A percentile compares a stretch with the other conserved stretches of the same genome.
phyloP scores from a whole-genome alignment of 176 grass and related monocot species.

The Aegilops sharonensis region DNA sequence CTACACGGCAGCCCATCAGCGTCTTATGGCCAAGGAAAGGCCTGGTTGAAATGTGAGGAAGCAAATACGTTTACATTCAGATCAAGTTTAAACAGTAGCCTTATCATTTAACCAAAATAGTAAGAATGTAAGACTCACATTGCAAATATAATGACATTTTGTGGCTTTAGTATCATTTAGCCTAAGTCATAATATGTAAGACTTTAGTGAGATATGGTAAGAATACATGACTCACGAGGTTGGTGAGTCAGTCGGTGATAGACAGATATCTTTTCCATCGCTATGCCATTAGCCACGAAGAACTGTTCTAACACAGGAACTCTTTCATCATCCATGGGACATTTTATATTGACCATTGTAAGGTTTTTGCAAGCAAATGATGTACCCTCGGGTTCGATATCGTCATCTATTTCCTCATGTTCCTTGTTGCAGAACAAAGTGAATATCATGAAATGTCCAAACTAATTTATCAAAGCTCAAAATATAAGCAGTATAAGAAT shows the following conservation, averaged over 20 bases:
- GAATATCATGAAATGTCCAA: background rate
- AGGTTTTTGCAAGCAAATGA: background rate
- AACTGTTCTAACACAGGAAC: background rate
- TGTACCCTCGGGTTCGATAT: background rate
- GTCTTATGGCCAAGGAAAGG: too few species aligned
- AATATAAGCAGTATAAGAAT: background rate
- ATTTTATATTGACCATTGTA: constrained; percentile 6
- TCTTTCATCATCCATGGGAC: background rate
- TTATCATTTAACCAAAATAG: too few species aligned
- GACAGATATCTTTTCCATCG: background rate
- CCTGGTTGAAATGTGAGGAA: too few species aligned
- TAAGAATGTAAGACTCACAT: too few species aligned
- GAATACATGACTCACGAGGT: background rate
- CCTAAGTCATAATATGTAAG: background rate
- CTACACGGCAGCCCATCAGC: too few species aligned
- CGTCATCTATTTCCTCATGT: background rate
- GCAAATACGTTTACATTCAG: too few species aligned
- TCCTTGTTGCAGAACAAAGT: background rate
- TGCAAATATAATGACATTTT: too few species aligned
- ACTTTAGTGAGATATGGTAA: background rate
- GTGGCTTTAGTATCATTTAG: background rate
- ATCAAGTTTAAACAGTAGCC: too few species aligned
- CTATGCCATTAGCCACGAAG: background rate
- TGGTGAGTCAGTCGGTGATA: background rate
- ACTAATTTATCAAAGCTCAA: background rate